Base-by-base conservation (phyloP, 345 rosid species). In the Gossypium mustelinum region DNA sequence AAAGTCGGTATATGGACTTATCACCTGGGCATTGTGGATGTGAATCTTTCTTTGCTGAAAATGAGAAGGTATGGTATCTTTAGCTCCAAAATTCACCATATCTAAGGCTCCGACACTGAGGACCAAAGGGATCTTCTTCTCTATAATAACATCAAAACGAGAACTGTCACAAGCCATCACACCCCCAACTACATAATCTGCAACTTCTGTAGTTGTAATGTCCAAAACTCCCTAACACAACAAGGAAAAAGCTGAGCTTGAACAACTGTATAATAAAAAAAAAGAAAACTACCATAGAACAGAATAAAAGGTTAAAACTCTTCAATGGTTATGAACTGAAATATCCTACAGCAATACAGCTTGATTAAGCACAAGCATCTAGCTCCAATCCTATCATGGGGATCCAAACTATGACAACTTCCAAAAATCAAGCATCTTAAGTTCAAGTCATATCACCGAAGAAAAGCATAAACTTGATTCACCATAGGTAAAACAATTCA, bases 101-200 rank as follows among this genome's bases (percentile, higher is more conserved):
- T 94, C 98, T 80, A 94, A 85, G 61, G 97, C 98, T 60, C 97
- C 98, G 3, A 89, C 88, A 69, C 97, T 94, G 70, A 94, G 80
- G 51, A 94, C 97, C 75, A 92, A 82, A 44, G 97, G 98, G 78
- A 94, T 84, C 78, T 88, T 89, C 86, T 84, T 87, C 82, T 94
- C 93, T 67, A 88, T 80, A 57, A 86, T 85, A 45, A 83, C 87
- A 82, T 92, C 90, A 75, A 92, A 94, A 56, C 97, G 97, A 62
- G 92, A 90, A 79, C 86, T 82, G 80, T 94, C 87, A 79, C 98
- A 91, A 70, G 98, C 94, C 97, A 92, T 92, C 77, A 88, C 92
- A 63, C 98, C 98, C 77, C 97, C 97, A 64, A 90, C 97, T 2
- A 92, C 61, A 80, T 89, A 83, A 86, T 92, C 98, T 58, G 98